Conservation (phyloP, 805 yeast species). For the Ogataea angusta region DNA sequence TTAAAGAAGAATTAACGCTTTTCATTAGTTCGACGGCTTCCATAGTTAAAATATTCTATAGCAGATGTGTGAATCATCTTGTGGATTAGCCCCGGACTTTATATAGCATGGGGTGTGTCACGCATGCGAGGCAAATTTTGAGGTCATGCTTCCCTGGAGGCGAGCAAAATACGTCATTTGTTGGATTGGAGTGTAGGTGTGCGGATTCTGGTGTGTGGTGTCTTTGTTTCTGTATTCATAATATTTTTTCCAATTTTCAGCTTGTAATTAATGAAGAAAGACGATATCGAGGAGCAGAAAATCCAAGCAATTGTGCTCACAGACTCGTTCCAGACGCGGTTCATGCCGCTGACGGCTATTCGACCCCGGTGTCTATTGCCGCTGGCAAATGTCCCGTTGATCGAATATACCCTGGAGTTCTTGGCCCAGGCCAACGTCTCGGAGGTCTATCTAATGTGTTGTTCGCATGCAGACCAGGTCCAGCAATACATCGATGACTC, state of each 20-base stretch:
- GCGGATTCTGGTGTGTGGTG: neutral
- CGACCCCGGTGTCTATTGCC: conserved; percentile 91
- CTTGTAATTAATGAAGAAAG: conserved; percentile 6
- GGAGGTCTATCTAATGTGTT: conserved; percentile 87
- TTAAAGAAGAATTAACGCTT: neutral
- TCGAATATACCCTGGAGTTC: conserved; percentile 93
- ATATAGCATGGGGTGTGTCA: conserved; percentile 7
- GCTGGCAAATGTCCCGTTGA: conserved; percentile 86
- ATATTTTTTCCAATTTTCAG: conserved; percentile 5
- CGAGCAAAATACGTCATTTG: neutral
- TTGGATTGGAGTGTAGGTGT: neutral
- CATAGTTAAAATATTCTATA: neutral
- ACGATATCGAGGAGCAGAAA: conserved; percentile 47
- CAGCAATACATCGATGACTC: conserved; percentile 74
- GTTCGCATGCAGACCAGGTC: conserved; percentile 86
- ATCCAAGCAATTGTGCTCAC: conserved; percentile 93
- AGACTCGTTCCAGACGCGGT: conserved; percentile 88
- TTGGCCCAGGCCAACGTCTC: conserved; percentile 85
- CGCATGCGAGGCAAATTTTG: conserved; percentile 8
- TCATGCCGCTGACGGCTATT: conserved; percentile 85
- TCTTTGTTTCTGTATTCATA: neutral
- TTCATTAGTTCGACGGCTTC: conserved; percentile 6
- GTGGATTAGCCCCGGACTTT: conserved; percentile 3
- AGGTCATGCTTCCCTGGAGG: conserved; percentile 8
- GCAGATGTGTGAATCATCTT: neutral